These are phyloP conservation scores for Ananas comosus DNA, from an alignment of 176 grass and related monocot genomes.

Conservation along the genomic window DNA sequence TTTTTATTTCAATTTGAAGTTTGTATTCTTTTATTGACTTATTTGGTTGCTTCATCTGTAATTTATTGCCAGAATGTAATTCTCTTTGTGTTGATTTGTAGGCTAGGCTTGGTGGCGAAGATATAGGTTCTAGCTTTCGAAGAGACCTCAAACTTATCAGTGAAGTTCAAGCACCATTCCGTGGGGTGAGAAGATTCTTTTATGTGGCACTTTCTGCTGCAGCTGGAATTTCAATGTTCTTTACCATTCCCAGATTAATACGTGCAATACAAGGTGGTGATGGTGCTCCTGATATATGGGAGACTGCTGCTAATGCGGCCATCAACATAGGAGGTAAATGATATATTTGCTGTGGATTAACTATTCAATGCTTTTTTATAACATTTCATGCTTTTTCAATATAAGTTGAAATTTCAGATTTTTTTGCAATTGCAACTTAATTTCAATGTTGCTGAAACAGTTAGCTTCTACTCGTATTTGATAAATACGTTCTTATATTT, in stretches of 20 bases:
- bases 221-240: slow-evolving; percentile 85
- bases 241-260: slow-evolving; percentile 87
- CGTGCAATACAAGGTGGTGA: slow-evolving; percentile 71
- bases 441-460: too few relatives aligned
- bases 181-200: slow-evolving; percentile 93
- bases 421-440: not conserved
- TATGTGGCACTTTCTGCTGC: slow-evolving; percentile 80
- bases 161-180: slow-evolving; percentile 96
- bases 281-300: slow-evolving; percentile 71
- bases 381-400: not conserved
- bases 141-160: slow-evolving; percentile 96
- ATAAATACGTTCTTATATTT: too few relatives aligned
- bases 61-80: too few relatives aligned
- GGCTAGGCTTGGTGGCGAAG: slow-evolving; percentile 81
- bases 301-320: slow-evolving; percentile 72
- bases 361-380: not conserved
- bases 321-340: slow-evolving; percentile 94
- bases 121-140: slow-evolving; percentile 80
- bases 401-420: not conserved
- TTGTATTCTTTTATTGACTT: too few relatives aligned
- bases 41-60: too few relatives aligned
- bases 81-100: slow-evolving; percentile 13
- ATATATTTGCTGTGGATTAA: not conserved
- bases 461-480: too few relatives aligned
- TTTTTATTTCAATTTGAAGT: too few relatives aligned